Evolutionary conservation across 2,329 filamentous ascomycete species (phyloP).

Genomic region (Aspergillus novoparasiticus): DNA sequence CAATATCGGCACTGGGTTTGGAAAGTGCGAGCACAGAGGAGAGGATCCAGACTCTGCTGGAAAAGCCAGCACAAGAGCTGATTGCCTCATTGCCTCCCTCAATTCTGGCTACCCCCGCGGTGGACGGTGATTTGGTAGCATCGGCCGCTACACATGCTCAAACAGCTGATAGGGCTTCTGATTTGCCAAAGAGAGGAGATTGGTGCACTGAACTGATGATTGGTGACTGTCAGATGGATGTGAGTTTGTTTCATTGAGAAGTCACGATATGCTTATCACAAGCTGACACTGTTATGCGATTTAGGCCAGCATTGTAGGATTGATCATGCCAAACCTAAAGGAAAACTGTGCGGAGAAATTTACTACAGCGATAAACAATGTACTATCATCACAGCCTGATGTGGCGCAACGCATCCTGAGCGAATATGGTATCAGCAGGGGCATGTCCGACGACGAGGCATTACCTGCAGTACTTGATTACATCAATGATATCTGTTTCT

Average conservation of each 20-base stretch:
- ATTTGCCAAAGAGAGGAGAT: conserved; percentile 42
- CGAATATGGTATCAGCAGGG: conserved; percentile 43
- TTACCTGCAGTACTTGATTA: conserved; percentile 47
- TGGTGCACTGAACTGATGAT: conserved; percentile 54
- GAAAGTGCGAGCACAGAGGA: conserved; percentile 40
- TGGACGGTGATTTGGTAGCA: conserved; percentile 49
- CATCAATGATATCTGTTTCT: conserved; percentile 50
- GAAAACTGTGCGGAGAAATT: conserved; percentile 27
- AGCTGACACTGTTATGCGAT: not conserved
- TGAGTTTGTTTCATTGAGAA: conserved; percentile 27
- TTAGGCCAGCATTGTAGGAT: conserved; percentile 34
- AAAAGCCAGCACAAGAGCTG: conserved; percentile 45
- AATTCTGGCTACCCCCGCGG: conserved; percentile 38
- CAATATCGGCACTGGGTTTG: conserved; percentile 45
- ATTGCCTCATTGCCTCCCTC: conserved; percentile 43
- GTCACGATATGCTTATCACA: not conserved
- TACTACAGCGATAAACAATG: conserved; percentile 22
- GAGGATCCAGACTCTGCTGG: conserved; percentile 45
- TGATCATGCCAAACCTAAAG: conserved; percentile 27
- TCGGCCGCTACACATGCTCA: conserved; percentile 26
- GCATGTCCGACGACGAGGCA: conserved; percentile 44
- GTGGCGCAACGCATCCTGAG: conserved; percentile 34
- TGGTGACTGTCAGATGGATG: conserved; percentile 53
- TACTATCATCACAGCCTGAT: conserved; percentile 26
- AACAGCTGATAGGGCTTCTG: conserved; percentile 25